A percentile compares a stretch with the other conserved stretches of the same genome.
Conservation (phyloP, 768 basidiomycete genomes). For the Tulasnella sp. region DNA sequence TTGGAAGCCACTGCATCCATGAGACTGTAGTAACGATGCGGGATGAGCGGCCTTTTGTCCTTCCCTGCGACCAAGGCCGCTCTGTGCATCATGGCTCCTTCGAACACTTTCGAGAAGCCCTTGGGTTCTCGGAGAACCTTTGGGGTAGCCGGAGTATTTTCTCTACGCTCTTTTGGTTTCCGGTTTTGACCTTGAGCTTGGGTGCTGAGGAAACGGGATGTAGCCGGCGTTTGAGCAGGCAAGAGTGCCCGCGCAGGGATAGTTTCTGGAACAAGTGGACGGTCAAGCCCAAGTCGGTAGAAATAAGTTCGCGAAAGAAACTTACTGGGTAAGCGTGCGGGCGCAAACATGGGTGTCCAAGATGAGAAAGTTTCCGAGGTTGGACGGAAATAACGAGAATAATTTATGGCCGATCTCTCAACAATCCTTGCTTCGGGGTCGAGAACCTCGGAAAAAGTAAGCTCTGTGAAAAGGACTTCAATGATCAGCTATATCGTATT, state of each 20-base stretch:
- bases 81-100: not conserved
- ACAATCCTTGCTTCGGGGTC: not conserved
- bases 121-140: not conserved
- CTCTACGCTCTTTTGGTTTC: not conserved
- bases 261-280: not conserved
- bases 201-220: not conserved
- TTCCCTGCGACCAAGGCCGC: too few relatives aligned
- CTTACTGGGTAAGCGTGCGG: not conserved
- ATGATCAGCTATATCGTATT: not conserved
- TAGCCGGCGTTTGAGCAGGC: not conserved
- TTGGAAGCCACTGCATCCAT: conserved; percentile 38
- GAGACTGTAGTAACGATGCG: conserved; percentile 35
- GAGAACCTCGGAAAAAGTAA: not conserved
- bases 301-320: not conserved
- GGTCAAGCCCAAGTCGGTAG: not conserved
- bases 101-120: not conserved
- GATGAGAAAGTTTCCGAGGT: not conserved
- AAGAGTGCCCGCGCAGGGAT: not conserved
- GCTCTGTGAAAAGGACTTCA: not conserved
- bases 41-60: not conserved
- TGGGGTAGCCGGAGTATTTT: not conserved
- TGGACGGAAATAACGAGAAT: not conserved
- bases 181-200: not conserved
- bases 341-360: not conserved
- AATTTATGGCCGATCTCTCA: not conserved